These are phyloP conservation scores for Aethionema arabicum DNA, from an alignment of 345 rosid genomes.

Conservation along the genomic window DNA sequence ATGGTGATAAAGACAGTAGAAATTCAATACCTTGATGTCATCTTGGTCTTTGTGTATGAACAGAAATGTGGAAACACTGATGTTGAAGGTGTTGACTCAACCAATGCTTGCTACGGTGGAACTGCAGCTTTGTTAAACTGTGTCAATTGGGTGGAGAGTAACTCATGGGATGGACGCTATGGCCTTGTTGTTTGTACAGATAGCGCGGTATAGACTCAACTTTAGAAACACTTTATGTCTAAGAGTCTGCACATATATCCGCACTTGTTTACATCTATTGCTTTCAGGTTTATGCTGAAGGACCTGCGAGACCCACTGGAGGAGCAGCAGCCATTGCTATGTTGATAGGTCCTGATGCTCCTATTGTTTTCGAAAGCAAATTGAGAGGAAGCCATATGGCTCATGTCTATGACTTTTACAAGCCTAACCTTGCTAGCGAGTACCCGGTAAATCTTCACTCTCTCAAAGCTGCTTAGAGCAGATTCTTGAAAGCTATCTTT, in stretches of 20 bases:
- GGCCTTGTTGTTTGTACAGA: constrained; percentile 96
- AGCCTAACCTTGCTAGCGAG: constrained; percentile 99
- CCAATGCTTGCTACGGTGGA: constrained; percentile 99
- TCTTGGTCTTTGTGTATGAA: constrained; percentile 29
- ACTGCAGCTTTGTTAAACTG: constrained; percentile 97
- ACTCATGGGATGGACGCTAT: constrained; percentile 99
- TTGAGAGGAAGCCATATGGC: constrained; percentile 93
- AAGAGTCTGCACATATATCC: neutral
- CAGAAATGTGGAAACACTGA: constrained; percentile 95
- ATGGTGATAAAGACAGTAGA: neutral
- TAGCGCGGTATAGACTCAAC: constrained; percentile 75
- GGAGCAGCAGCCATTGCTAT: constrained; percentile 99
- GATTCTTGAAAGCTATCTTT: neutral
- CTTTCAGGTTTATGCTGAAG: constrained; percentile 98
- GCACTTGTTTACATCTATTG: neutral
- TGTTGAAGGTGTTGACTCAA: constrained; percentile 97
- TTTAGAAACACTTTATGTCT: neutral
- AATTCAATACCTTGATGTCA: neutral
- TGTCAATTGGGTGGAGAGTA: constrained; percentile 99
- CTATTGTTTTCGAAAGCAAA: constrained; percentile 92
- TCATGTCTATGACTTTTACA: constrained; percentile 98
- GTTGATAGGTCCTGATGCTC: constrained; percentile 94
- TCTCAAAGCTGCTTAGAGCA: neutral
- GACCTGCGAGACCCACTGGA: constrained; percentile 99
- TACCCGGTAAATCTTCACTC: constrained; percentile 64